Base-by-base conservation (phyloP, 805 yeast species). In the Suhomyces sp. region DNA sequence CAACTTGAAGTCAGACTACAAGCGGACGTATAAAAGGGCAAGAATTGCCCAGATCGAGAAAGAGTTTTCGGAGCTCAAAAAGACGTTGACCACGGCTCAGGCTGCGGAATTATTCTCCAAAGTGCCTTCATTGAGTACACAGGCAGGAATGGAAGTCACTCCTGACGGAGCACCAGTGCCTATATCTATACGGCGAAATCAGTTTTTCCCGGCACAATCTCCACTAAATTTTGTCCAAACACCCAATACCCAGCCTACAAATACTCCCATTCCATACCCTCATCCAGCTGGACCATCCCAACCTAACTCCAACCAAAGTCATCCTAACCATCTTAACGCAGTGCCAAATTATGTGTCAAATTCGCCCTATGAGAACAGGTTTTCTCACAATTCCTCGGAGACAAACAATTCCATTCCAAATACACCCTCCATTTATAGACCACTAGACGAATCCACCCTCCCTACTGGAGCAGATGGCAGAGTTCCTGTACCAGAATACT, bases 21-120 rank as follows among this genome's bases (percentile, higher is more conserved):
- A 90, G 57, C 71, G 98, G 48, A 88, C 96, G 0, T 85, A 84
- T 45, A 93, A 91, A 54, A 69, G 98, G 28, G 95, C 91, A 11
- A 71, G 86, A 40, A 76, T 83, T 28, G 88, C 84, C n/a, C 83
- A 80, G 68, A 74, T 91, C 35, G 98, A 90, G 53, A 76, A 73
- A 46, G 95, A 90, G 56, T 77, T 83, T 43, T 75, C 76, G 39
- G 88, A 81, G 47, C 61, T 87, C 34, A 75, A 83, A 48, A 72
- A 74, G 51, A 70, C 77, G 20, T 58, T 83, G 36, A 56, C 58
- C 8, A 38, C 55, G 2, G 48, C 58, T 4, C 62, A 57, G 35
- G 63, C 67, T 1, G 56, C 56, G 6, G 68, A 63, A 28, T 39
- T 63, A 11, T 28, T 57, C 14, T 35, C 37, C 7, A 56, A 46